These are phyloP conservation scores for Boletus reticulatus DNA, from an alignment of 768 basidiomycete genomes.

Conservation along the genomic window DNA sequence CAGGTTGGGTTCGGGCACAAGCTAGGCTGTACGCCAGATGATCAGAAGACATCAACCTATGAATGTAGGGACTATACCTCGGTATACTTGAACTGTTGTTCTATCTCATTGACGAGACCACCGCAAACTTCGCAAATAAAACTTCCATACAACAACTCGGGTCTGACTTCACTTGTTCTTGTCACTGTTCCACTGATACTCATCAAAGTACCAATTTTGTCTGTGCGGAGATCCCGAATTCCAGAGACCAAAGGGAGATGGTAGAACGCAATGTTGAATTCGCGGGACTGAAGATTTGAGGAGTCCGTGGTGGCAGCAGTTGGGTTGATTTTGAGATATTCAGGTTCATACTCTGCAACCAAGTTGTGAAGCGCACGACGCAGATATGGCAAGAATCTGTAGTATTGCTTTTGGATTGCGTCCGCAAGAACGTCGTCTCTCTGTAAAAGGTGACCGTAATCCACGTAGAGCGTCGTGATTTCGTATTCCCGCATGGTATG, in stretches of 20 bases:
- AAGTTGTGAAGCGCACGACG: conserved; percentile 88
- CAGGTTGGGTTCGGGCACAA: conserved; percentile 95
- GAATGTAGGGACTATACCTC: conserved; percentile 53
- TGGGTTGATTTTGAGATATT: conserved; percentile 93
- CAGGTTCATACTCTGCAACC: conserved; percentile 86
- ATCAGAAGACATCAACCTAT: conserved; percentile 5
- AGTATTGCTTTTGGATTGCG: conserved; percentile 93
- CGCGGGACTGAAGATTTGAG: conserved; percentile 84
- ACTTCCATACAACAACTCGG: conserved; percentile 90
- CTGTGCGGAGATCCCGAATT: conserved; percentile 90
- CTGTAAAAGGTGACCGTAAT: conserved; percentile 87
- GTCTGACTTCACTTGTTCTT: conserved; percentile 94
- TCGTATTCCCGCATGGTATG: conserved; percentile 94
- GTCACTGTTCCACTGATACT: conserved; percentile 97
- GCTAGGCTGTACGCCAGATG: conserved; percentile 56
- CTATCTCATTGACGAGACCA: conserved; percentile 85
- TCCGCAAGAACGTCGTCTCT: conserved; percentile 91
- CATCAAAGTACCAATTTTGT: conserved; percentile 91
- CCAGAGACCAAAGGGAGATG: conserved; percentile 91
- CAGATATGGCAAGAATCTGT: conserved; percentile 93
- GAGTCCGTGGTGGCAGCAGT: conserved; percentile 85
- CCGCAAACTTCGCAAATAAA: conserved; percentile 91
- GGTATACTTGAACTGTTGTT: conserved; percentile 99
- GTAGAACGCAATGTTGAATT: conserved; percentile 95
- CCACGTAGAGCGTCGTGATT: conserved; percentile 94